Conservation (phyloP, 2,329 filamentous ascomycete species). For the Fusarium sp. region DNA sequence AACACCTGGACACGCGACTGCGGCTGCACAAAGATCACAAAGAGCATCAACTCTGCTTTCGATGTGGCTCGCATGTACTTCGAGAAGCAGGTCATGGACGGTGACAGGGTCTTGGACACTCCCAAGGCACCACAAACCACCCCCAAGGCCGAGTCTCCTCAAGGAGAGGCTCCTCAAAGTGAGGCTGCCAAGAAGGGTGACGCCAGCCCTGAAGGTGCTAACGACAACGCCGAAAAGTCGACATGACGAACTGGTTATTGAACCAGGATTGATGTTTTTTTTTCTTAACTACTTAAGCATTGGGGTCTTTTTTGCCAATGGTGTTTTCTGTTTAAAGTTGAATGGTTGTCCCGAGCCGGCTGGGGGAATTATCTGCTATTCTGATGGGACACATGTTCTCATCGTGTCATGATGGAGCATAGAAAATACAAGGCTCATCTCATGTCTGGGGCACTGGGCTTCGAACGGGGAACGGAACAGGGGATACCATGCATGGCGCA, state of each 20-base stretch:
- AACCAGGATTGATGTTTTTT: constrained; percentile 27
- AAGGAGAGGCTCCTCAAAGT: not conserved
- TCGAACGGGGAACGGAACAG: constrained; percentile 28
- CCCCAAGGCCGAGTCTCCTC: constrained; percentile 15
- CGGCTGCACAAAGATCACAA: constrained; percentile 46
- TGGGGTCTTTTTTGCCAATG: constrained; percentile 18
- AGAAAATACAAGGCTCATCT: constrained; percentile 5
- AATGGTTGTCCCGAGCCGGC: constrained; percentile 29
- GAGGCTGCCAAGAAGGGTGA: not conserved
- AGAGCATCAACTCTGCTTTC: constrained; percentile 44
- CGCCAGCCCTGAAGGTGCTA: not conserved
- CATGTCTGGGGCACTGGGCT: constrained; percentile 11
- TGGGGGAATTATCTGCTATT: constrained; percentile 29
- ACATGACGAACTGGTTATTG: constrained; percentile 24
- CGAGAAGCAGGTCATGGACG: constrained; percentile 35
- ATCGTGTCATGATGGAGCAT: constrained; percentile 17
- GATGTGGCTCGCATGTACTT: constrained; percentile 46
- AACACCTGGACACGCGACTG: constrained; percentile 51
- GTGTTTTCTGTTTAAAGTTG: constrained; percentile 26
- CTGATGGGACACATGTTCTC: constrained; percentile 10
- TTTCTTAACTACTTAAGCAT: constrained; percentile 25
- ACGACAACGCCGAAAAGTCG: constrained; percentile 3
- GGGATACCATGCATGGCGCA: constrained; percentile 36
- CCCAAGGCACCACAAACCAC: constrained; percentile 12
- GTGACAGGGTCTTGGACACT: constrained; percentile 19